Evolutionary conservation across 306 rosid genomes (phyloP), one percentile per base, ranked within the genome.

Genomic region (Nissolia schottii): DNA sequence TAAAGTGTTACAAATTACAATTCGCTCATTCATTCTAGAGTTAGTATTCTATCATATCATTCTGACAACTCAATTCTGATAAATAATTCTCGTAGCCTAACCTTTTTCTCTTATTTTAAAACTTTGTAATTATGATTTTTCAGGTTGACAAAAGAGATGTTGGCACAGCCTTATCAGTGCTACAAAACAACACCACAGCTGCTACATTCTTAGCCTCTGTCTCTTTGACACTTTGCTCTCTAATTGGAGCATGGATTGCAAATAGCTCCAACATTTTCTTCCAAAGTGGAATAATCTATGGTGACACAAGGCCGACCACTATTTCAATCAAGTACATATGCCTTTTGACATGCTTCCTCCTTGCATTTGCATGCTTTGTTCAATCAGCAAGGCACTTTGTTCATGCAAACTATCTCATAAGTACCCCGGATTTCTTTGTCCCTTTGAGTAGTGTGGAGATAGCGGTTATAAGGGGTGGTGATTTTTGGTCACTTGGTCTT

Each of bases 401-500:
- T 45, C 96, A 92, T 72, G 96, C 97, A 31, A 92, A 80, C 54
- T 92, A 89, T 60, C 76, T 92, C 3, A 78, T 87, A 37, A 89
- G 85, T 78, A 87, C 77, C n/a, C 97, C 97, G 0, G 80, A 79
- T 55, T 70, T 71, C 40, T 57, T 24, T 76, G 53, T 87, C 13
- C 96, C 96, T 0, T 70, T 80, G 25, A 80, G 70, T 29, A 73
- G 80, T 54, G 93, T 81, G 28, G 87, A 89, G 51, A 15, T 67
- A 11, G 90, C 96, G 2, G 90, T 92, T 2, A 87, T 92, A 73
- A 83, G 96, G 7, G 97, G 93, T 5, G 65, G 92, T 56, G 86
- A 89, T 64, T 89, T 87, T 67, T 89, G 97, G 97, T 80, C 87
- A 62, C 85, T 89, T 3, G 97, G 97, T 28, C 87, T 89, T 37